Evolutionary conservation across 2,329 filamentous ascomycete species (phyloP), one percentile per base, ranked within the genome.

Genomic region (Fusarium sp.): DNA sequence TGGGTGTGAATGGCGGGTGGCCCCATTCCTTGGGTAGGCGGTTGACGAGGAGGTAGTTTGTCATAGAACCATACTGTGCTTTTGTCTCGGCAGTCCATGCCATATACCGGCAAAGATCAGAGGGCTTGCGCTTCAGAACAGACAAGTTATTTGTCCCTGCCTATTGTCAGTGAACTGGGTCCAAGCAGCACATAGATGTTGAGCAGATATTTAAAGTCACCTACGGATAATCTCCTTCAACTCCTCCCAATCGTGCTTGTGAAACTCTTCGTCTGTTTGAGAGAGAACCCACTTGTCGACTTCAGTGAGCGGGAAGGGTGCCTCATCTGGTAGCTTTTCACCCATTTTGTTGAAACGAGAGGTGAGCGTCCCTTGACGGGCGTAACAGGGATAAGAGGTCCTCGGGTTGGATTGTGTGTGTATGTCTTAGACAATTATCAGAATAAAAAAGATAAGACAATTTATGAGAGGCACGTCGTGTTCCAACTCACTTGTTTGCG

Each of bases 91-190:
- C 80, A 12, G 89, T 91, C 84, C 90, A 97, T 72, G 88, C 80
- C 69, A 94, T 88, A 73, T 97, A 97, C 36, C 85, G 84, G 49
- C 90, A 84, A 58, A 97, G 80, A 68, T 96, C 90, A 25, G 90
- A 93, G 1, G 94, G 93, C 55, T 88, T 87, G 34, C 94, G 85
- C 73, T 92, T 91, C 68, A 97, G 89, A 24, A 85, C 81, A 61
- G 90, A 86, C 58, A 97, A 88, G 32, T 89, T 78, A 71, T 88
- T 88, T 48, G 73, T 77, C 47, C 76, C 80, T 86, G 36, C 19
- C 29, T 15, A 5, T 29, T 55, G 48, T 73, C 38, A 72, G 59
- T 58, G 38, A 32, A 31, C 38, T 40, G 15, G 9, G 24, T 29
- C 40, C 26, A 32, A 47, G 32, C n/a, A 49, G 45, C 39, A 24